phyloP scores from a whole-genome alignment of 768 basidiomycete genomes.

The Mycena pura region DNA sequence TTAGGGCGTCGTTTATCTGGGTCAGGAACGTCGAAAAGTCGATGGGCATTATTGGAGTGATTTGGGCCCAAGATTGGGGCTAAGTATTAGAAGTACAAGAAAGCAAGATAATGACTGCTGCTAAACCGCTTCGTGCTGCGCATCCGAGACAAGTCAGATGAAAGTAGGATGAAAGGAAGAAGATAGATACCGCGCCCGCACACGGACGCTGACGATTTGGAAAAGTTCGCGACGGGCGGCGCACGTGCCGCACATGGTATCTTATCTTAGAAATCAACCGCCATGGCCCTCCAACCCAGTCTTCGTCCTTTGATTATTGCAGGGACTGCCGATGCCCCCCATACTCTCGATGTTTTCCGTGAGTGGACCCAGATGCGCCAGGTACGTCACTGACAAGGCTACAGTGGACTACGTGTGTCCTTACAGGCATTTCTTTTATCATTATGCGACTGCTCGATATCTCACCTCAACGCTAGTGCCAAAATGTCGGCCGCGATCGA shows the following conservation, averaged over 20 bases:
- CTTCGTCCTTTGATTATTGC: slow-evolving; percentile 69
- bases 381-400: neutral
- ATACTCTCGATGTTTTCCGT: slow-evolving; percentile 85
- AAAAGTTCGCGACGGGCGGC: too few relatives aligned
- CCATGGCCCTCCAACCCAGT: slow-evolving; percentile 85
- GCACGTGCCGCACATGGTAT: neutral
- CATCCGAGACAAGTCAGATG: too few relatives aligned
- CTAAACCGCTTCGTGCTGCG: too few relatives aligned
- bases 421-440: slow-evolving; percentile 74
- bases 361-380: slow-evolving; percentile 32
- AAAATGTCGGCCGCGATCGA: slow-evolving; percentile 70
- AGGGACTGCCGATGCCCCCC: slow-evolving; percentile 65
- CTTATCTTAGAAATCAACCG: neutral
- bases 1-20: slow-evolving; percentile 66
- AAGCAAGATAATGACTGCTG: too few relatives aligned
- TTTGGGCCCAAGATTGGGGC: too few relatives aligned
- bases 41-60: too few relatives aligned
- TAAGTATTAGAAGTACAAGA: too few relatives aligned
- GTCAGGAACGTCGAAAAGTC: slow-evolving; percentile 66
- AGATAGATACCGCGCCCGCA: too few relatives aligned
- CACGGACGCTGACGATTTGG: too few relatives aligned
- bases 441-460: neutral
- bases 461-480: slow-evolving; percentile 45
- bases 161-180: too few relatives aligned
- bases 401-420: slow-evolving; percentile 90